Evolutionary conservation across 495 filamentous ascomycete species (phyloP).

Genomic region (Annulohypoxylon moriforme): DNA sequence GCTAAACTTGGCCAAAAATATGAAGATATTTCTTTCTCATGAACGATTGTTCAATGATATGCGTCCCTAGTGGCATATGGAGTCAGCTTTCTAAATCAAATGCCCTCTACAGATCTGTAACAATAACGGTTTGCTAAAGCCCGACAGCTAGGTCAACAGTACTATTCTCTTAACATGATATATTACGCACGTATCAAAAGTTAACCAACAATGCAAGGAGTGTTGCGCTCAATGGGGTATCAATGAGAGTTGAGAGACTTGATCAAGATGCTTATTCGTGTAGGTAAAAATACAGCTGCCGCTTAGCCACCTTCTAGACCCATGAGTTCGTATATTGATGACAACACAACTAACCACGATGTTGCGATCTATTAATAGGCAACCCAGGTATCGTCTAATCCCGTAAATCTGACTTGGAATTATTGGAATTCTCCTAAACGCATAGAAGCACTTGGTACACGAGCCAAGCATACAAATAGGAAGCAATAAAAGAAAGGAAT

Average conservation of each 20-base stretch:
- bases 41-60: background rate
- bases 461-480: too few relatives aligned
- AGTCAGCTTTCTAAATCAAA: background rate
- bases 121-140: background rate
- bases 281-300: background rate
- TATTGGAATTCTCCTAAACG: background rate
- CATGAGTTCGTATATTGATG: background rate
- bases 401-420: background rate
- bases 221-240: background rate
- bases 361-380: slow-evolving; percentile 16
- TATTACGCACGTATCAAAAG: background rate
- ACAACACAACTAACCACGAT: slow-evolving; percentile 4
- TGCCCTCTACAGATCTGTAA: background rate
- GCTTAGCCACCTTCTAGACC: slow-evolving; percentile 1
- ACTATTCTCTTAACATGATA: background rate
- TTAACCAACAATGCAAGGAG: background rate
- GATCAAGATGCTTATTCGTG: background rate
- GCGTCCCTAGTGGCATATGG: background rate
- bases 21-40: background rate
- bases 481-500: too few relatives aligned
- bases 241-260: background rate
- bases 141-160: background rate
- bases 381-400: background rate
- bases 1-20: background rate
- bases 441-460: background rate